These are phyloP conservation scores for Phytophthora idaei DNA, from an alignment of 352 stramenopile species.

Conservation along the genomic window DNA sequence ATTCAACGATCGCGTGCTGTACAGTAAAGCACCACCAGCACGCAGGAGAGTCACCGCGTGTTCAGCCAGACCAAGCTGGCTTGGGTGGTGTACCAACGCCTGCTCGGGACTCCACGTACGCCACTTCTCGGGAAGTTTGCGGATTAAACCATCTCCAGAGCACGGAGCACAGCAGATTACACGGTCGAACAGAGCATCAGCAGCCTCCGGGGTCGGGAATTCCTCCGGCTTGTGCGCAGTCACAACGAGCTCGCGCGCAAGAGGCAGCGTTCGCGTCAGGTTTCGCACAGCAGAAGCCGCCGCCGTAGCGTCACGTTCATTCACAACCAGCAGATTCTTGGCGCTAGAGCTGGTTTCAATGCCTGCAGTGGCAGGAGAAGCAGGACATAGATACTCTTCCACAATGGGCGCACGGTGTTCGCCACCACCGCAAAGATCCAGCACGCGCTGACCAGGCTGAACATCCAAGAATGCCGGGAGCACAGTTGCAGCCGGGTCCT, in stretches of 20 bases:
- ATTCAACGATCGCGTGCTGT: conserved; percentile 83
- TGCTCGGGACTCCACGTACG: conserved; percentile 69
- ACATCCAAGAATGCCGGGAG: conserved; percentile 94
- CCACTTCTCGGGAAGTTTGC: conserved; percentile 83
- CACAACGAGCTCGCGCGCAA: conserved; percentile 58
- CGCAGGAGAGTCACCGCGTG: conserved; percentile 57
- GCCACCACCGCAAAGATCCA: conserved; percentile 74
- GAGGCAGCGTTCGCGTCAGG: conserved; percentile 59
- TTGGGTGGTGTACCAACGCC: conserved; percentile 58
- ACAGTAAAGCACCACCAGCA: conserved; percentile 62
- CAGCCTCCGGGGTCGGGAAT: conserved; percentile 52
- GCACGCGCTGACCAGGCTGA: conserved; percentile 75
- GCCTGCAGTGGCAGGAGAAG: conserved; percentile 13
- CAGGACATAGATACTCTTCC: conserved; percentile 43
- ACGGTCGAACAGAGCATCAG: conserved; percentile 65
- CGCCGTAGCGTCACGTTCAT: conserved; percentile 66
- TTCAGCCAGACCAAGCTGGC: conserved; percentile 83
- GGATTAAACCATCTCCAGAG: conserved; percentile 79
- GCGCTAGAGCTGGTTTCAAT: conserved; percentile 20
- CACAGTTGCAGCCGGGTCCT: conserved; percentile 97
- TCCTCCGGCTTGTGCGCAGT: conserved; percentile 77
- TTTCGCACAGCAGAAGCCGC: conserved; percentile 58
- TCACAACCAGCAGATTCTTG: conserved; percentile 63
- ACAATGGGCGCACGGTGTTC: conserved; percentile 72
- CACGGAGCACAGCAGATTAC: conserved; percentile 80